phyloP scores from a whole-genome alignment of 768 basidiomycete species.

The Xerocomus brunneocitrinus region DNA sequence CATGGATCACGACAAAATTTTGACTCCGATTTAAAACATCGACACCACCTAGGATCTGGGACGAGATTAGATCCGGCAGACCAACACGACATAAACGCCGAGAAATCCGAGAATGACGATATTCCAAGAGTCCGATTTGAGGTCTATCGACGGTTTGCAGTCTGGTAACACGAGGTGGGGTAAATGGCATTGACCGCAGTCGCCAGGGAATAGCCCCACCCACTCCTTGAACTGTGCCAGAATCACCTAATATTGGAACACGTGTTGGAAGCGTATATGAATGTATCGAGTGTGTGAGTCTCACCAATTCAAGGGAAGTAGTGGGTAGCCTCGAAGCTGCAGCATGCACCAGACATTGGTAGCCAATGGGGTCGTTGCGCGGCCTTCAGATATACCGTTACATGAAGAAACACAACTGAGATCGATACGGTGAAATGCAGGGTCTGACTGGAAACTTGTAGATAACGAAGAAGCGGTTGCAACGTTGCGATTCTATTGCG shows the following conservation, averaged over 20 bases:
- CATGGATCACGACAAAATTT: no score
- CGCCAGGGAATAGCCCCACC: not conserved
- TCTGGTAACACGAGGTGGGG: not conserved
- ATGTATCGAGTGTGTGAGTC: not conserved
- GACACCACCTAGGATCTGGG: no score
- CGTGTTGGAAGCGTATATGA: not conserved
- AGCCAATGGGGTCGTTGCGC: not conserved
- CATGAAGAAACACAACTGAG: no score
- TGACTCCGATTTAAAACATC: no score
- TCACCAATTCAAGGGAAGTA: not conserved
- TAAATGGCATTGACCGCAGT: not conserved
- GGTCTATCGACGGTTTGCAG: no score
- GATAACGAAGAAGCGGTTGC: constrained; percentile 9
- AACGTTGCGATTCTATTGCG: not conserved
- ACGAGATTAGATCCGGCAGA: no score
- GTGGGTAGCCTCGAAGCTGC: constrained; percentile 10
- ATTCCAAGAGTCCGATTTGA: constrained; percentile 1
- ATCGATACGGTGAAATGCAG: not conserved
- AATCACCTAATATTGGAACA: constrained; percentile 1
- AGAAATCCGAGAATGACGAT: constrained; percentile 23
- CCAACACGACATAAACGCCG: constrained; percentile 9
- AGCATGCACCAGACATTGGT: not conserved
- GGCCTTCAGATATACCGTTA: not conserved
- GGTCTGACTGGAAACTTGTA: not conserved
- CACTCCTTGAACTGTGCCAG: not conserved